Percentiles rank a stretch among this genome's conserved stretches.
Evolutionary conservation across 2,329 filamentous ascomycete genomes (phyloP).

Genomic region (Aspergillus uvarum): DNA sequence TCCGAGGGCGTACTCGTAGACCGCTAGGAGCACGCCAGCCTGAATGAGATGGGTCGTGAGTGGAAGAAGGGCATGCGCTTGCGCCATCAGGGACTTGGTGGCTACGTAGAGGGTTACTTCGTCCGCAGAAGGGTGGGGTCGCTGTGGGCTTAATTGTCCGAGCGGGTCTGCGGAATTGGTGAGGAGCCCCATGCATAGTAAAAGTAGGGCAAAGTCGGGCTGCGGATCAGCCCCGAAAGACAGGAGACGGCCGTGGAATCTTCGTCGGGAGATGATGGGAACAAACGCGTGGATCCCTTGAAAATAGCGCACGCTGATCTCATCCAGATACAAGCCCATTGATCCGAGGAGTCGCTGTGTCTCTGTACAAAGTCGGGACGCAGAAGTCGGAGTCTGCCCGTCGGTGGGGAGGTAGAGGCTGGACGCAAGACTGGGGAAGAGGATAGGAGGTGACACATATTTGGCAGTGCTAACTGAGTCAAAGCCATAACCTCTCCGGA

Average conservation of each 20-base stretch:
- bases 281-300: slow-evolving; percentile 27
- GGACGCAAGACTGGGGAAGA: no score
- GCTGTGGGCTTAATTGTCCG: background rate
- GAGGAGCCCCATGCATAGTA: slow-evolving; percentile 28
- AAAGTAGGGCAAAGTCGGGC: slow-evolving; percentile 26
- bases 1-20: slow-evolving; percentile 29
- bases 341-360: slow-evolving; percentile 9
- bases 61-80: slow-evolving; percentile 22
- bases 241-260: slow-evolving; percentile 27
- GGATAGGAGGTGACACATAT: no score
- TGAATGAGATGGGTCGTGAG: slow-evolving; percentile 28
- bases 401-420: no score
- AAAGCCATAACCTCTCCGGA: no score
- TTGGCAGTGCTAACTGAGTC: no score
- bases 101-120: slow-evolving; percentile 21
- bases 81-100: slow-evolving; percentile 26
- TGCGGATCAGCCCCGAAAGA: slow-evolving; percentile 15
- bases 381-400: background rate
- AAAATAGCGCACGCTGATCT: slow-evolving; percentile 32
- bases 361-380: background rate
- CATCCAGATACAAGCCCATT: slow-evolving; percentile 23
- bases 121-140: background rate
- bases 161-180: slow-evolving; percentile 10
- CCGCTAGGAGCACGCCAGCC: slow-evolving; percentile 27
- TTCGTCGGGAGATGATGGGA: slow-evolving; percentile 30